These are phyloP conservation scores for Chaetomium fimeti DNA, from an alignment of 495 filamentous ascomycete species.

Conservation along the genomic window DNA sequence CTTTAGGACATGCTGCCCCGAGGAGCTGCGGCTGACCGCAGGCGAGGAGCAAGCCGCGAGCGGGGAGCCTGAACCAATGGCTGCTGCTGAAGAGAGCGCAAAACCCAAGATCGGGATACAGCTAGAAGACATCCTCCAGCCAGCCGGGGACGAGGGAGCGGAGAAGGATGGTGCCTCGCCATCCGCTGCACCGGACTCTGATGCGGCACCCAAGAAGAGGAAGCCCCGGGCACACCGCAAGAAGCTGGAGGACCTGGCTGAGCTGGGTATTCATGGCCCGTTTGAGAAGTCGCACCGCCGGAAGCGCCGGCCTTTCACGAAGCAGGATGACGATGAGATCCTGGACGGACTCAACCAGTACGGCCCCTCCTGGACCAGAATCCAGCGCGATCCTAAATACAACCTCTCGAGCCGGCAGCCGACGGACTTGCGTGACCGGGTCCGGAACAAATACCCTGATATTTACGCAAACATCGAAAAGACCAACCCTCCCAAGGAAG, in stretches of 20 bases:
- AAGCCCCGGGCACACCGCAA: constrained; percentile 55
- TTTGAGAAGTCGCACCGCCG: constrained; percentile 57
- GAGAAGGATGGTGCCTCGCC: constrained; percentile 21
- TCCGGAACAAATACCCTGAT: constrained; percentile 76
- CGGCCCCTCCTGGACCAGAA: constrained; percentile 77
- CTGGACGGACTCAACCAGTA: constrained; percentile 71
- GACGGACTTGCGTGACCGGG: constrained; percentile 79
- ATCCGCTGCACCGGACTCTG: constrained; percentile 23
- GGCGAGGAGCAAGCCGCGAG: constrained; percentile 30
- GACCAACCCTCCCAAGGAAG: constrained; percentile 43
- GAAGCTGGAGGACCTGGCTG: constrained; percentile 54
- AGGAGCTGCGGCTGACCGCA: constrained; percentile 44
- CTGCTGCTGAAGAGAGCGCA: constrained; percentile 20
- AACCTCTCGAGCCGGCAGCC: constrained; percentile 65
- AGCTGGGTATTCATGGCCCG: constrained; percentile 54
- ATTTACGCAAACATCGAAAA: constrained; percentile 56
- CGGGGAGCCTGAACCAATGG: not conserved
- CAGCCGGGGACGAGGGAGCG: constrained; percentile 28
- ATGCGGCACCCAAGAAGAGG: constrained; percentile 33
- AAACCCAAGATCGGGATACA: constrained; percentile 41
- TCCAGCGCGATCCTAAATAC: constrained; percentile 68
- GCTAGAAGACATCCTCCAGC: constrained; percentile 49
- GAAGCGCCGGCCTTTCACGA: constrained; percentile 63
- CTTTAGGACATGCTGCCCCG: constrained; percentile 75
- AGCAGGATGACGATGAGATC: constrained; percentile 73